phyloP scores from a whole-genome alignment of 768 basidiomycete genomes.

The Suillus discolor region DNA sequence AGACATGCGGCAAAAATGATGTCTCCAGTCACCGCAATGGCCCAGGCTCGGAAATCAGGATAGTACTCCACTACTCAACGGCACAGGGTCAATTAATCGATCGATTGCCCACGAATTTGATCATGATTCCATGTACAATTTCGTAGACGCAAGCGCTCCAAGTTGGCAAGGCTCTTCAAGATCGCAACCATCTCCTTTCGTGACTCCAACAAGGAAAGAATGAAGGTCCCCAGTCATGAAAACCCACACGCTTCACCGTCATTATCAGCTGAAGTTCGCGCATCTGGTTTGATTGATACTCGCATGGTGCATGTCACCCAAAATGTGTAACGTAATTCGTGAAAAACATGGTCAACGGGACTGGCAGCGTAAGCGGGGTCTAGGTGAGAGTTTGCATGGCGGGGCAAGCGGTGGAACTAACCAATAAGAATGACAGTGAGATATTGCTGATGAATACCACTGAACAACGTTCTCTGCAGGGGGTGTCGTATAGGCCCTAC shows the following conservation, averaged over 20 bases:
- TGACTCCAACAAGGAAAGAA: slow-evolving; percentile 34
- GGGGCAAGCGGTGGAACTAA: slow-evolving; percentile 11
- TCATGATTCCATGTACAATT: slow-evolving; percentile 6
- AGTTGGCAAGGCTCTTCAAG: slow-evolving; percentile 1
- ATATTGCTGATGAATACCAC: slow-evolving; percentile 28
- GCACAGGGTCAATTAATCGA: neutral
- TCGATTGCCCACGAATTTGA: neutral
- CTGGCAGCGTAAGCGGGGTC: slow-evolving; percentile 9
- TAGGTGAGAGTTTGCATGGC: neutral
- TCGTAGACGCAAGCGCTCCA: neutral
- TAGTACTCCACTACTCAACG: neutral
- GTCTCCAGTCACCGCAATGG: neutral
- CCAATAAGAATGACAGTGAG: slow-evolving; percentile 32
- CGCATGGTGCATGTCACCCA: slow-evolving; percentile 38
- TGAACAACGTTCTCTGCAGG: no score
- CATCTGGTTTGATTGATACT: slow-evolving; percentile 7
- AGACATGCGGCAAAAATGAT: neutral
- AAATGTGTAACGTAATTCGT: slow-evolving; percentile 37
- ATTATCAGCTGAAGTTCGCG: neutral
- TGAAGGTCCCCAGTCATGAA: slow-evolving; percentile 27
- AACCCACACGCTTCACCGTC: slow-evolving; percentile 28
- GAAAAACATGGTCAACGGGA: slow-evolving; percentile 41
- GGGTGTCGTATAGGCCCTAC: no score
- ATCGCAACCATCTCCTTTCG: slow-evolving; percentile 27
- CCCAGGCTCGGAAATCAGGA: neutral